Evolutionary conservation across 352 stramenopile species (phyloP), one percentile per base, ranked within the genome.

Genomic region (Thalassiosira delicatula): DNA sequence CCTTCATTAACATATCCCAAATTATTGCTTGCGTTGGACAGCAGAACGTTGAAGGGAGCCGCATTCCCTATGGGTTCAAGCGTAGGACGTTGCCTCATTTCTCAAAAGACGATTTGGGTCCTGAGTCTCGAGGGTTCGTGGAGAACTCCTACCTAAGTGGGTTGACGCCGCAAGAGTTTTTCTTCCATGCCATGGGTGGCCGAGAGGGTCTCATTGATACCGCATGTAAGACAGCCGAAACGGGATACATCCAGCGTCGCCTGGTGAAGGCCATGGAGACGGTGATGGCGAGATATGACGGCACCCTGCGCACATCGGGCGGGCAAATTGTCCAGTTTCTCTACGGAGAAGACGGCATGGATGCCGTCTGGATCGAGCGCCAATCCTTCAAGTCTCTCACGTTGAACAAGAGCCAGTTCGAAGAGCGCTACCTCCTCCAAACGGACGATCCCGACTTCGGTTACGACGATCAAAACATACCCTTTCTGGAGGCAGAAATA

Each of bases 181-280:
- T 99, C 91, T 99, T 99, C 86, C 98, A 99, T 94, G 99, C 97
- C 90, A 99, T 99, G 98, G 97, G 97, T 75, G 98, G 98, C 17
- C 93, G 98, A 79, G 98, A 99, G 92, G 98, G 98, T 86, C 71
- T 94, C 29, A 87, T 94, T 32, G 96, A 98, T 88, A 99, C 98
- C 33, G 97, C 98, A 62, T 97, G 99, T n/a, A 99, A 99, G 92
- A 99, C 98, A 2, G 98, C 95, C 76, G 95, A 97, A 44, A 99
- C 96, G 83, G 98, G 98, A 60, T 99, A 99, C 85, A 90, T 99
- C 17, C 97, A 99, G 91, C 94, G 98, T 66, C 99, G 98, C 92
- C 86, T 99, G 33, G 95, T 99, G 37, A 99, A 99, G 91, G 96
- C 99, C 85, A 88, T 99, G 60, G 97, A 99, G 81, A 96, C 99